Evolutionary conservation across 441 rosid genomes (phyloP).

Genomic region (Gossypium schwendimanii): DNA sequence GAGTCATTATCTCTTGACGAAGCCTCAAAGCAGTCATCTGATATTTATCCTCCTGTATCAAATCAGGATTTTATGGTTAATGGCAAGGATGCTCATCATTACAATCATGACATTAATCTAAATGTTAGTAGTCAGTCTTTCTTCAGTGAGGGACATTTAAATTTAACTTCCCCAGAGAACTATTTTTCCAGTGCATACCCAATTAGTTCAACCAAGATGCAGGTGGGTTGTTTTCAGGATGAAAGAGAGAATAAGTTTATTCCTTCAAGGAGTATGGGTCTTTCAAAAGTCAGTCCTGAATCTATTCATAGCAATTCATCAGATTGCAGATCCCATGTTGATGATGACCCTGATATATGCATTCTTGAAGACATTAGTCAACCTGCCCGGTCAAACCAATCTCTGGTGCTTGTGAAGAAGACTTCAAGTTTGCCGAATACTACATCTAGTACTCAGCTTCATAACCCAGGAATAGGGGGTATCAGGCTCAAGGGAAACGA

Average conservation of each 20-base stretch:
- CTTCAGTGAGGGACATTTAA: conserved; percentile 16
- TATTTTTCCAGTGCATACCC: conserved; percentile 24
- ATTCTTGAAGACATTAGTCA: conserved; percentile 71
- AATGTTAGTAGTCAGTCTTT: conserved; percentile 23
- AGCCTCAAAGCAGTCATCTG: conserved; percentile 29
- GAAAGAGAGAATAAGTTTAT: conserved; percentile 30
- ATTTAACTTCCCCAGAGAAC: conserved; percentile 28
- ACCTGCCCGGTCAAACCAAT: conserved; percentile 33
- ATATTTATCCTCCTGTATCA: conserved; percentile 17
- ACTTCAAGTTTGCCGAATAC: conserved; percentile 23
- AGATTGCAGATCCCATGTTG: conserved; percentile 47
- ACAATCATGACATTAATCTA: conserved; percentile 21
- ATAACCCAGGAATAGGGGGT: conserved; percentile 34
- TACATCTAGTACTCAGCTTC: conserved; percentile 22
- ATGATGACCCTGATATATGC: conserved; percentile 69
- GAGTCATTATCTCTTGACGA: conserved; percentile 22
- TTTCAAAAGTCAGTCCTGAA: conserved; percentile 54
- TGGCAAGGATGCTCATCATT: conserved; percentile 20
- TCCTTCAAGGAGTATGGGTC: conserved; percentile 27
- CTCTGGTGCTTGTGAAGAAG: conserved; percentile 23
- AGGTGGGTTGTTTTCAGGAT: conserved; percentile 24
- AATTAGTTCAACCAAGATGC: conserved; percentile 26
- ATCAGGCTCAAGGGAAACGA: conserved; percentile 38
- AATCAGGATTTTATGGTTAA: conserved; percentile 17
- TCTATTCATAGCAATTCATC: conserved; percentile 62